phyloP scores from a whole-genome alignment of 2,329 filamentous ascomycete genomes.

The Pezicula neosporulosa region DNA sequence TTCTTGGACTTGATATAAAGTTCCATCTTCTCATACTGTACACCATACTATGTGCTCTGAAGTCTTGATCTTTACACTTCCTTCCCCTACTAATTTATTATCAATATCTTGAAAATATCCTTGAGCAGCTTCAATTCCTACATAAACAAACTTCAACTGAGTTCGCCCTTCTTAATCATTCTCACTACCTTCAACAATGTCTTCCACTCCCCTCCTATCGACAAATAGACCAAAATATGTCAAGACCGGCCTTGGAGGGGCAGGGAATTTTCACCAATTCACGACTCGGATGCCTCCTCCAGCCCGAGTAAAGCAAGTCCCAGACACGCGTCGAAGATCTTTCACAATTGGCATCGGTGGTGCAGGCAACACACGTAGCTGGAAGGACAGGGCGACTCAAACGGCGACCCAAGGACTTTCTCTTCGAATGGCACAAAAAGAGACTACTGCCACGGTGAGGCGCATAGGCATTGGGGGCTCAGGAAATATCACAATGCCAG shows the following conservation, averaged over 20 bases:
- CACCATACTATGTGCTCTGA: no score
- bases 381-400: neutral
- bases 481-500: constrained; percentile 12
- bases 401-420: neutral
- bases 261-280: constrained; percentile 14
- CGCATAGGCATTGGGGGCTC: constrained; percentile 18
- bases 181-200: neutral
- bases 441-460: neutral
- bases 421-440: neutral
- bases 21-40: no score
- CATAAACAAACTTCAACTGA: no score
- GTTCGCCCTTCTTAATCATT: neutral
- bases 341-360: neutral
- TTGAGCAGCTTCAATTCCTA: no score
- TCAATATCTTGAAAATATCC: neutral
- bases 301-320: neutral
- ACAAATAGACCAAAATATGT: constrained; percentile 2
- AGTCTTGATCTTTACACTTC: no score
- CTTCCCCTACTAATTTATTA: neutral
- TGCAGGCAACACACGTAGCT: neutral
- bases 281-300: neutral
- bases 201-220: neutral
- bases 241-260: constrained; percentile 16
- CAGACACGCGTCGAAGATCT: neutral
- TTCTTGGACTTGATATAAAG: no score